Base-by-base conservation (phyloP, 2,329 filamentous ascomycete species). In the Botrytis porri region DNA sequence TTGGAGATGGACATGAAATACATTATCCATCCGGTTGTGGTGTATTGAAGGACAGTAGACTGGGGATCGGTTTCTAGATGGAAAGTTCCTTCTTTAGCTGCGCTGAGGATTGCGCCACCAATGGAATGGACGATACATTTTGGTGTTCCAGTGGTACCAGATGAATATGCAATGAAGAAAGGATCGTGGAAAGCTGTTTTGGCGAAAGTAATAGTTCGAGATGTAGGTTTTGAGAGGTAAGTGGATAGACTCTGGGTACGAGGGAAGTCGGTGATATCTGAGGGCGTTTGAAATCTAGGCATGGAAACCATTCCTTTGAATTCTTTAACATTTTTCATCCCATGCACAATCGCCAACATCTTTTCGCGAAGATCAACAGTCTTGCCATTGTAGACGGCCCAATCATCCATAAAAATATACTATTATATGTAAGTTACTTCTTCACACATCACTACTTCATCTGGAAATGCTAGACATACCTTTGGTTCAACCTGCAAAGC, bases 91-190 rank as follows among this genome's bases (percentile, higher is more conserved):
- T 54, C 48, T 54, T 54, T 54, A 14, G 48, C 48, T 54, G 48
- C 25, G 66, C 82, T 92, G 75, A 93, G 75, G 43, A 93, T 81
- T 1, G 88, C 83, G 0, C 91, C 90, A 5, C 92, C 92, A 1
- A 89, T 87, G 1, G 89, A 90, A 80, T 97, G 94, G 3, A 95
- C 92, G 75, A 97, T 96, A 74, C 93, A 94, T 79, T 97, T 97
- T 20, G 94, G 94, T 32, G 88, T 89, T 6, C 94, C 93, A 0
- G 94, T 97, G 10, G 93, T 97, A 3, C 93, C 93, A 1, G 90
- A 93, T 0, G 91, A 88, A 79, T 94, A 97, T 73, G 91, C 92
- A 51, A 97, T 87, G 48, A 95, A 83, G 81, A 93, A 91, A 0
- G 94, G 93, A 75, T 95, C 92, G 41, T 90, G 85, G 80, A 80